phyloP scores from a whole-genome alignment of 2,329 filamentous ascomycete species.

The Xylariaceae sp. region DNA sequence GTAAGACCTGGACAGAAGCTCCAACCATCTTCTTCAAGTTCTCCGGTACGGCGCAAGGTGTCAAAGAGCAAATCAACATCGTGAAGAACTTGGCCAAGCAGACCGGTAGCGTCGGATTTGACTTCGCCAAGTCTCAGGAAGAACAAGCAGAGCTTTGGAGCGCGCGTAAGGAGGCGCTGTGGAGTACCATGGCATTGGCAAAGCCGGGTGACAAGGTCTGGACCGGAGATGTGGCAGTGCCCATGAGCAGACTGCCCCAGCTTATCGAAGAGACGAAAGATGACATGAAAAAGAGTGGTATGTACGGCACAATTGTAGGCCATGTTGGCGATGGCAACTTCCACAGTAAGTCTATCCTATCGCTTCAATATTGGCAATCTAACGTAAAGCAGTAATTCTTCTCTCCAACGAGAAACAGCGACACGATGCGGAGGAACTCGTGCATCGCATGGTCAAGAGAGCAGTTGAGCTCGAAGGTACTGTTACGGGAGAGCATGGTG shows the following conservation, averaged over 20 bases:
- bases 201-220: conserved; percentile 68
- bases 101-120: conserved; percentile 64
- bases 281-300: conserved; percentile 53
- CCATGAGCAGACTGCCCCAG: conserved; percentile 67
- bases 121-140: conserved; percentile 66
- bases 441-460: conserved; percentile 81
- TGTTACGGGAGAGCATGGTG: conserved; percentile 81
- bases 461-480: conserved; percentile 83
- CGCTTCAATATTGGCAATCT: neutral
- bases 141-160: conserved; percentile 79
- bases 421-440: conserved; percentile 62
- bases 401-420: conserved; percentile 64
- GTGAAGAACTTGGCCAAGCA: conserved; percentile 32
- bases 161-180: conserved; percentile 78
- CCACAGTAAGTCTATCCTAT: conserved; percentile 45
- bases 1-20: conserved; percentile 56
- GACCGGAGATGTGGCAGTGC: conserved; percentile 84
- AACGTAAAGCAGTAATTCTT: conserved; percentile 43
- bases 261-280: conserved; percentile 74
- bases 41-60: conserved; percentile 57
- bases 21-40: conserved; percentile 73
- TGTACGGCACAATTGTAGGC: conserved; percentile 62
- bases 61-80: conserved; percentile 69
- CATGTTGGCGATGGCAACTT: conserved; percentile 78
- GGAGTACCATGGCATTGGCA: conserved; percentile 69